Conservation (phyloP, 129 eudicot genomes). For the Gnaphalium uliginosum region DNA sequence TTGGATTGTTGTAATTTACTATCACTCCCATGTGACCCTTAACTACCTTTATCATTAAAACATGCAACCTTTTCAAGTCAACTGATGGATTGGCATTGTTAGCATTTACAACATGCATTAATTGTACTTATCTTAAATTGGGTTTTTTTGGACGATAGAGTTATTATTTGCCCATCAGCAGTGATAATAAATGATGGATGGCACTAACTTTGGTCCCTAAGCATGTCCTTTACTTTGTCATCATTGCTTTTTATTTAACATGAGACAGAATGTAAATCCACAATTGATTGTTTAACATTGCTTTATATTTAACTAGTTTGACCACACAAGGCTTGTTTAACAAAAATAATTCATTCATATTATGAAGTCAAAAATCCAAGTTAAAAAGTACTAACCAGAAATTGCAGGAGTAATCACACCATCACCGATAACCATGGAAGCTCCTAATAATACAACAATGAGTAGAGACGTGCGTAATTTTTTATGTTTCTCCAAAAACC, state of each 20-base stretch:
- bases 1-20: background rate
- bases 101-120: background rate
- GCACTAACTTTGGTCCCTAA: background rate
- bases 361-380: background rate
- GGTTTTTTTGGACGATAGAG: background rate
- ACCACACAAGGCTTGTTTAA: background rate
- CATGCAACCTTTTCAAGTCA: background rate
- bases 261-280: background rate
- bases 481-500: constrained; percentile 71
- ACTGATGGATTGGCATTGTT: background rate
- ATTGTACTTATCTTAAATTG: background rate
- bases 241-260: background rate
- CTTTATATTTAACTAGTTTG: background rate
- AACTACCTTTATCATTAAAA: background rate
- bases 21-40: background rate
- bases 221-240: background rate
- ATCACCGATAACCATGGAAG: constrained; percentile 89
- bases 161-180: background rate
- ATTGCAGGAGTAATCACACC: constrained; percentile 95
- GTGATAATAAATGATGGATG: background rate
- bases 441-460: constrained; percentile 72
- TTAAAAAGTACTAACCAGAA: constrained; percentile 52
- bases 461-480: constrained; percentile 59
- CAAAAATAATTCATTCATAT: background rate
- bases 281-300: too few species aligned